Percentiles rank a stretch among this genome's conserved stretches.
Evolutionary conservation across 2,329 filamentous ascomycete species (phyloP).

Genomic region (Aspergillus novofumigatus): DNA sequence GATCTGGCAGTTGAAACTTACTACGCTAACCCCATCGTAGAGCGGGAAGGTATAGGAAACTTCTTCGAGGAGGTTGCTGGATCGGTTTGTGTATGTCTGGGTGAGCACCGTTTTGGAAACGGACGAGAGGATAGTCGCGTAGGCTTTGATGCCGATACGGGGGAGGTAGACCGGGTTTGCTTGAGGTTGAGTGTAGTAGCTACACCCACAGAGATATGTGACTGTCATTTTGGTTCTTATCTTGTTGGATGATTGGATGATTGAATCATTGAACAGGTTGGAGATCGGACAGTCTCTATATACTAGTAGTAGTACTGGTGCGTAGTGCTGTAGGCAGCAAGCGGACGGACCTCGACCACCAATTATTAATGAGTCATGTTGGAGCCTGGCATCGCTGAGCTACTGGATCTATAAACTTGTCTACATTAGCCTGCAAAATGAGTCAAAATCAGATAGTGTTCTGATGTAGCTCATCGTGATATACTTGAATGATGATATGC

Average conservation of each 20-base stretch:
- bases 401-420: no score
- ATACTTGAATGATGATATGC: no score
- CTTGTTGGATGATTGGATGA: neutral
- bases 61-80: constrained; percentile 45
- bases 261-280: no score
- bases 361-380: no score
- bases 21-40: constrained; percentile 67
- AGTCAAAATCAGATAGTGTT: no score
- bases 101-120: constrained; percentile 49
- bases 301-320: no score
- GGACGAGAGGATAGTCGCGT: constrained; percentile 58
- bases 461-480: no score
- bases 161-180: constrained; percentile 50
- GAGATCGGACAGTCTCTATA: no score
- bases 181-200: neutral
- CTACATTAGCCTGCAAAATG: no score
- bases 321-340: no score
- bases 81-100: constrained; percentile 61
- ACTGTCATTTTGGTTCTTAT: neutral
- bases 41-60: constrained; percentile 67
- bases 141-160: constrained; percentile 53
- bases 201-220: constrained; percentile 6
- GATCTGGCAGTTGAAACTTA: constrained; percentile 62
- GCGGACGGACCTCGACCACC: no score
- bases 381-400: no score